Evolutionary conservation across 805 yeast genomes (phyloP), one percentile per base, ranked within the genome.

Genomic region (Yarrowia osloensis): DNA sequence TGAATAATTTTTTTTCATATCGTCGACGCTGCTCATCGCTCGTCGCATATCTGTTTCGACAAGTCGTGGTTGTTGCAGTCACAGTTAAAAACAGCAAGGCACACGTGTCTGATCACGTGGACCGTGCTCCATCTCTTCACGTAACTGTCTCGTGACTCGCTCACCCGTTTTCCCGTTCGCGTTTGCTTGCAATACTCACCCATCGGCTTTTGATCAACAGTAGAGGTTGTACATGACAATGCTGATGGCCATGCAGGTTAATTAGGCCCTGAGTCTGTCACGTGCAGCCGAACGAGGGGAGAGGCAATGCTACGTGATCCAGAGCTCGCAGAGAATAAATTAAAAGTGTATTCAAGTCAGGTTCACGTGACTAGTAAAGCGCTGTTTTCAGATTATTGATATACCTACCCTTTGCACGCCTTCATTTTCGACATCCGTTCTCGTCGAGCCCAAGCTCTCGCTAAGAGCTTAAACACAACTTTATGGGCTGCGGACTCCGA

Each of bases 171-270:
- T 12, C 39, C 39, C 11, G 4, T 6, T 12, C 15, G 3, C 26
- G 2, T 11, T n/a, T 31, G 19, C 49, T 15, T n/a, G 21, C 2
- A 21, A 24, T 50, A 50, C 57, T 50, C 57, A 50, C 57, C 57
- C 57, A 50, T 50, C 57, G 57, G 55, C 57, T 39, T n/a, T 46
- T 49, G 55, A 29, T 49, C 55, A 49, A 49, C 55, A 29, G 55
- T 49, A 19, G 55, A 19, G 55, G 57, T 50, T 22, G 57, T 50
- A 50, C 57, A 50, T 50, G 57, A 50, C 57, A 50, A 50, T 50
- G 57, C 40, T 50, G 57, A 50, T 50, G 15, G 57, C 15, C 57
- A 50, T 50, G 57, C 57, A 50, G 57, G 57, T 50, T 50, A 50
- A 50, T 50, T 50, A 50, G 21, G 37, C 19, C 57, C 57, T 21